Evolutionary conservation across 208 protist genomes (phyloP).

Genomic region (Vickermania ingenoplastis): DNA sequence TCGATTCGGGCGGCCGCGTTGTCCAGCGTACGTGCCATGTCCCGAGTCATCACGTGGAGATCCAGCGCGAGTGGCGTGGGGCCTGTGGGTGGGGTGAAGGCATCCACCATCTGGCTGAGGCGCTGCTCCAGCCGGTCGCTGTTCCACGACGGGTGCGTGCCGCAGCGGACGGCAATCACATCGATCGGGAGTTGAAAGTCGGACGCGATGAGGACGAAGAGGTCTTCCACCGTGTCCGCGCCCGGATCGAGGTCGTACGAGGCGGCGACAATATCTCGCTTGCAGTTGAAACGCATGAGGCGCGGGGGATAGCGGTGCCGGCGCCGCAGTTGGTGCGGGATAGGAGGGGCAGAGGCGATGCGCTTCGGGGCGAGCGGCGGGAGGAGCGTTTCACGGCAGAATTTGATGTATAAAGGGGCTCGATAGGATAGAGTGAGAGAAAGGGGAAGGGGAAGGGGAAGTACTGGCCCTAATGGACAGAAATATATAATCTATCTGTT

Average conservation of each 20-base stretch:
- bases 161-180: background rate
- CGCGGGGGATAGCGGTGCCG: background rate
- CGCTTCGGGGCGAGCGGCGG: too few relatives aligned
- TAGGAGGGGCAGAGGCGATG: too few relatives aligned
- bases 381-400: too few relatives aligned
- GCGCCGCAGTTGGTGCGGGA: too few relatives aligned
- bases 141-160: background rate
- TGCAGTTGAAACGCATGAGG: background rate
- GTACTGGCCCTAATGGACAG: too few relatives aligned
- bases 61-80: background rate
- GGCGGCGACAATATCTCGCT: background rate
- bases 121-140: background rate
- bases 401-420: too few relatives aligned
- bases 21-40: background rate
- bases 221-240: conserved; percentile 6
- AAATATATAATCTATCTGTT: too few relatives aligned
- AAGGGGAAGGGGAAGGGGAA: too few relatives aligned
- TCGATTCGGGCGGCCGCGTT: background rate
- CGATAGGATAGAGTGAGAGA: too few relatives aligned
- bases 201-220: conserved; percentile 8
- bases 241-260: background rate
- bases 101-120: background rate
- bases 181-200: conserved; percentile 4
- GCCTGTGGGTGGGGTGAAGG: background rate
- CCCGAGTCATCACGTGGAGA: background rate